Evolutionary conservation across 192 early-diverging fungal species (phyloP).

Genomic region (Backusella liffmaniae): DNA sequence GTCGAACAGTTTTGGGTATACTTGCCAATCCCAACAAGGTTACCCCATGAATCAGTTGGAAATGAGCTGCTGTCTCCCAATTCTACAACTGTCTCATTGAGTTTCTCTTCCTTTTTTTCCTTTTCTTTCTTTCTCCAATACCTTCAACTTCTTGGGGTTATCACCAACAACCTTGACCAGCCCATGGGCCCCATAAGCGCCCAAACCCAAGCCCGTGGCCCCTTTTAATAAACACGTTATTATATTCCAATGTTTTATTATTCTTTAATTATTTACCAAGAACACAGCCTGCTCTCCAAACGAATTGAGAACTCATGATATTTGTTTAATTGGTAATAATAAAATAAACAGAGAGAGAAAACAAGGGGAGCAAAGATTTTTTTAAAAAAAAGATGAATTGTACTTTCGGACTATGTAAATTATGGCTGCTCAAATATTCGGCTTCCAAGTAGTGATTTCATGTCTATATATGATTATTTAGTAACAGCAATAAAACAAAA

Average conservation of each 20-base stretch:
- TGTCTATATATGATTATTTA: too few relatives aligned
- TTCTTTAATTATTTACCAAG: conserved; percentile 10
- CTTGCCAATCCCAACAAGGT: conserved; percentile 46
- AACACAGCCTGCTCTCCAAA: conserved; percentile 26
- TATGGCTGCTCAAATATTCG: too few relatives aligned
- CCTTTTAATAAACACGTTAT: not conserved
- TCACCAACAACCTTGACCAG: conserved; percentile 29
- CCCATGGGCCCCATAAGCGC: conserved; percentile 51
- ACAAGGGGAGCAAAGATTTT: too few relatives aligned
- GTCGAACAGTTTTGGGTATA: conserved; percentile 33
- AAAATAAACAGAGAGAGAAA: too few relatives aligned
- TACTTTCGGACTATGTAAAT: too few relatives aligned
- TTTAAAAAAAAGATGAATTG: too few relatives aligned
- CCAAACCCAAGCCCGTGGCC: conserved; percentile 34
- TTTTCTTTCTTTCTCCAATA: not conserved
- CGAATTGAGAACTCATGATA: conserved; percentile 13
- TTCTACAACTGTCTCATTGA: conserved; percentile 19
- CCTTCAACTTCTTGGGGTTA: conserved; percentile 26
- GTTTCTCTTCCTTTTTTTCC: too few relatives aligned
- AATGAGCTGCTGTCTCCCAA: conserved; percentile 53
- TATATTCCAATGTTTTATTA: not conserved
- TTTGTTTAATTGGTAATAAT: too few relatives aligned
- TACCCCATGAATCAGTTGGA: conserved; percentile 51
- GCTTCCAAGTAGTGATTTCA: too few relatives aligned
- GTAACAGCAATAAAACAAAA: too few relatives aligned